phyloP scores from a whole-genome alignment of 2,329 filamentous ascomycete species.

The Capronia americana region DNA sequence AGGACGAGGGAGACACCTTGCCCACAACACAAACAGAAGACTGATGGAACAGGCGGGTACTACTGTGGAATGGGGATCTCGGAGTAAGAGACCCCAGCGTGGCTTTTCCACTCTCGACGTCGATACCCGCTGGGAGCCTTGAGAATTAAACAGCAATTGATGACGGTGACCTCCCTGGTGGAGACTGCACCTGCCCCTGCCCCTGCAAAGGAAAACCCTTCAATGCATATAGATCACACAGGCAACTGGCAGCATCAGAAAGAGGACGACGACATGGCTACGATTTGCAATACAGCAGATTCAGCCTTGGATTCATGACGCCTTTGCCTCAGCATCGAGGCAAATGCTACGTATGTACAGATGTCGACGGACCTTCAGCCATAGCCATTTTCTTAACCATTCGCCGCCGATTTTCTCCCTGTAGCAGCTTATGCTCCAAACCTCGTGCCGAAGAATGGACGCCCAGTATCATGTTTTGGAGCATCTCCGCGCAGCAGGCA shows the following conservation, averaged over 20 bases:
- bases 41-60: neutral
- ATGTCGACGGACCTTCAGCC: neutral
- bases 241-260: neutral
- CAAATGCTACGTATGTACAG: slow-evolving; percentile 26
- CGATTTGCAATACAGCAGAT: neutral
- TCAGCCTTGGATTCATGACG: slow-evolving; percentile 3
- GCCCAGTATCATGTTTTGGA: neutral
- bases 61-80: neutral
- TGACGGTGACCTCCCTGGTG: neutral
- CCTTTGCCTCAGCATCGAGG: slow-evolving; percentile 12
- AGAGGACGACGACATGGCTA: neutral
- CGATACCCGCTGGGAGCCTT: neutral
- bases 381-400: neutral
- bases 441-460: neutral
- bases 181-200: neutral
- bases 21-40: neutral
- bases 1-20: slow-evolving; percentile 3
- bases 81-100: neutral
- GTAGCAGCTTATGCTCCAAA: neutral
- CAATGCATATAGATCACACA: neutral
- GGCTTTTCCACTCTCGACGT: neutral
- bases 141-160: neutral
- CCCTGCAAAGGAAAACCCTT: neutral
- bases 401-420: neutral
- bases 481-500: neutral